Evolutionary conservation across 2,329 filamentous ascomycete species (phyloP).

Genomic region (Aspergillus fructus): DNA sequence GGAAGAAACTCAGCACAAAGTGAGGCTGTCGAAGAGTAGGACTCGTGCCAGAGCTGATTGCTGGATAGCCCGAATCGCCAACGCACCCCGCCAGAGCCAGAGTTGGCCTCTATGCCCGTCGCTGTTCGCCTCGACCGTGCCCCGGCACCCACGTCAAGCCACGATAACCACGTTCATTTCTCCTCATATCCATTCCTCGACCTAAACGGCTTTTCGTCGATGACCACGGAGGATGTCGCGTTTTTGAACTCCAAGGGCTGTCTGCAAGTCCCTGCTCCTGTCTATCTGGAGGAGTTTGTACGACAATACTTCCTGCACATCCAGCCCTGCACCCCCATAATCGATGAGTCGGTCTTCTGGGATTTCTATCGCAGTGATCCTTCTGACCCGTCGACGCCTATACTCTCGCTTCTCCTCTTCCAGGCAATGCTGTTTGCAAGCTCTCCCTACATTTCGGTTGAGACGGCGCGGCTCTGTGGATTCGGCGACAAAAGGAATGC

Average conservation of each 20-base stretch:
- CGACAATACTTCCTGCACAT: constrained; percentile 9
- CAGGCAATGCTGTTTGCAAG: too few relatives aligned
- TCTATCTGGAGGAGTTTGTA: not conserved
- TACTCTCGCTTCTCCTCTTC: too few relatives aligned
- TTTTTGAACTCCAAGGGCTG: constrained; percentile 4
- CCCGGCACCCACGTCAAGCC: too few relatives aligned
- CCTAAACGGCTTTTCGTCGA: not conserved
- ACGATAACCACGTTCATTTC: not conserved
- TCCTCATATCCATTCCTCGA: constrained; percentile 5
- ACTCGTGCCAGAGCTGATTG: too few relatives aligned
- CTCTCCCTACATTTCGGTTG: too few relatives aligned
- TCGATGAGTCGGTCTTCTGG: constrained; percentile 12
- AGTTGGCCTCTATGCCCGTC: not conserved
- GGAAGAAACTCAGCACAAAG: too few relatives aligned
- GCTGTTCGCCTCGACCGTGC: not conserved
- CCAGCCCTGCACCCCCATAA: constrained; percentile 1
- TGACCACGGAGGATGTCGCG: not conserved
- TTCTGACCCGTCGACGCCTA: too few relatives aligned
- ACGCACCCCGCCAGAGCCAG: too few relatives aligned
- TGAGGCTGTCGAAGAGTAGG: too few relatives aligned
- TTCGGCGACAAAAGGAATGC: too few relatives aligned
- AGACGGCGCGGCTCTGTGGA: too few relatives aligned
- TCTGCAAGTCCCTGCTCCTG: not conserved
- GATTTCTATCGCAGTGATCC: not conserved
- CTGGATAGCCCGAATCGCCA: too few relatives aligned